Base-by-base conservation (phyloP, 169 alveolate genomes). In the Fabrea salina region DNA sequence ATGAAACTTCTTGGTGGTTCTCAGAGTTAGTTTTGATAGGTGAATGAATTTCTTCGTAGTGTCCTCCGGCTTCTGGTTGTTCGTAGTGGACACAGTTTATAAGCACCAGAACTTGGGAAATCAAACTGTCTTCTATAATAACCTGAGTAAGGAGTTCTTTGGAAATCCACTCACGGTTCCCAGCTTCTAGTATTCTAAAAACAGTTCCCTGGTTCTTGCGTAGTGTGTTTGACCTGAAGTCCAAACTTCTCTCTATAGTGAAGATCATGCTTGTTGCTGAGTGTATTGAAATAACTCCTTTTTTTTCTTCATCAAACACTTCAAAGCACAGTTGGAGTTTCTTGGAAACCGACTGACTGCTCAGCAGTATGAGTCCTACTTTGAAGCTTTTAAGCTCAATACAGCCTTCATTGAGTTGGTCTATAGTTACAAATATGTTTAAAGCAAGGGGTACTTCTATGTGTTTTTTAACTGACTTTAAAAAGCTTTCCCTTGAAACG, bases 31-130 rank as follows among this genome's bases (percentile, higher is more conserved):
- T 35, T 4, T 27, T 13, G 13, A 49, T 16, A 6, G 59, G 40
- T 43, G 76, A 66, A 66, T 70, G 67, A 44, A 70, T 44, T 30
- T 70, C 49, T 47, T 66, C 49, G 6, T 22, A 70, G 30, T 27
- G 13, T 3, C 79, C 79, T 1, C 22, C 39, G 4, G 32, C 13
- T 50, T 70, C 68, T 41, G 41, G 49, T 19, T n/a, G 27, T 66
- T 44, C 67, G 79, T 27, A 49, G 39, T 16, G 32, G 16, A 44
- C 13, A 25, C 16, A 47, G 37, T n/a, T 70, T 49, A 22, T 22
- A 25, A 22, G 41, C 79, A 16, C 41, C 32, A 25, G 79, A 25
- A n/a, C 49, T 41, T 32, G 41, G n/a, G 5, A 37, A 43, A 43
- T 66, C 76, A 66, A 66, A 19, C 2, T 51, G 76, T 2, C 25